Percentiles rank a stretch among this genome's conserved stretches.
Evolutionary conservation across 495 filamentous ascomycete genomes (phyloP).

Genomic region (Evansstolkia leycettana): DNA sequence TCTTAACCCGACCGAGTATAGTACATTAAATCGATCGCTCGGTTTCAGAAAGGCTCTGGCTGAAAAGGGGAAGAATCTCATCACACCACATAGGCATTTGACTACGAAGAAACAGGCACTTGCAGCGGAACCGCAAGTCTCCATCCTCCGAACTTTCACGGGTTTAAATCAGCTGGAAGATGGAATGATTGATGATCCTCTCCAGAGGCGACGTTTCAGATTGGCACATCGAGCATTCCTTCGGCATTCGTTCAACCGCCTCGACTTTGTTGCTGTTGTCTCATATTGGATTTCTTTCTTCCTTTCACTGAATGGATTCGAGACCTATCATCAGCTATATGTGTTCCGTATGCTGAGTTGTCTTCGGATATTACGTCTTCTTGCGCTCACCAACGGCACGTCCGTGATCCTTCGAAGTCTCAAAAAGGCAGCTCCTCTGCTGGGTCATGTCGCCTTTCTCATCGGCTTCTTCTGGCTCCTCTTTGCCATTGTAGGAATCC

Average conservation of each 20-base stretch:
- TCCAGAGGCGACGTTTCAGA: slow-evolving; percentile 71
- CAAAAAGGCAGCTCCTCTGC: slow-evolving; percentile 84
- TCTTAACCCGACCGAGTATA: slow-evolving; percentile 77
- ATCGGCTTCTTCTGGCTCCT: slow-evolving; percentile 98
- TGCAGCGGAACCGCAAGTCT: slow-evolving; percentile 40
- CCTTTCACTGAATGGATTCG: slow-evolving; percentile 53
- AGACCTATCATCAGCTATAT: slow-evolving; percentile 58
- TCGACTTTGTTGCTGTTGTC: slow-evolving; percentile 95
- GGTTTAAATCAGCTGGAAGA: slow-evolving; percentile 48
- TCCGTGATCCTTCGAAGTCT: slow-evolving; percentile 85
- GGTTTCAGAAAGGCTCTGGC: slow-evolving; percentile 61
- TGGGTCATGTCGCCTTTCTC: slow-evolving; percentile 91
- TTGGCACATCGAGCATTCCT: slow-evolving; percentile 88
- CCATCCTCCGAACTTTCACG: slow-evolving; percentile 76
- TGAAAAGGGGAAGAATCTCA: slow-evolving; percentile 63
- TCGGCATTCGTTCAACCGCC: slow-evolving; percentile 85
- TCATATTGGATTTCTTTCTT: slow-evolving; percentile 86
- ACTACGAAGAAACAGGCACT: slow-evolving; percentile 39
- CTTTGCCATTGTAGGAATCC: slow-evolving; percentile 92
- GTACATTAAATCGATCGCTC: slow-evolving; percentile 58
- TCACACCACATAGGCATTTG: slow-evolving; percentile 63
- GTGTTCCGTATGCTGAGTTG: slow-evolving; percentile 95
- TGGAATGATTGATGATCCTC: slow-evolving; percentile 44
- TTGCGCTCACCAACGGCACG: slow-evolving; percentile 84
- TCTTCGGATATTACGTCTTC: slow-evolving; percentile 77